Evolutionary conservation across 257 asterid species (phyloP).

Genomic region (Solanum habrochaites): DNA sequence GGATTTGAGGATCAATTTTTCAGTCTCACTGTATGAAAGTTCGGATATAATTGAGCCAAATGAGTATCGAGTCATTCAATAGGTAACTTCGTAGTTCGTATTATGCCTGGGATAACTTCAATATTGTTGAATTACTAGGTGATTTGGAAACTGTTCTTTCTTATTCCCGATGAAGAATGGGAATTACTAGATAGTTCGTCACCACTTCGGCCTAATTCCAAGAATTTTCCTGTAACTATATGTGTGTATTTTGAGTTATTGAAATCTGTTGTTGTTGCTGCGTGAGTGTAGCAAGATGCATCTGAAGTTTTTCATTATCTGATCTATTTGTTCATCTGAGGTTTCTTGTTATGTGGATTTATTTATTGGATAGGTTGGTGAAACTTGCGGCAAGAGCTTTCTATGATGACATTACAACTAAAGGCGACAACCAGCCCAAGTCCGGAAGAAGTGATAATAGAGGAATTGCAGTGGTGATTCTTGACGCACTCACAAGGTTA

Average conservation of each 20-base stretch:
- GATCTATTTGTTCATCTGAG: background rate
- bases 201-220: background rate
- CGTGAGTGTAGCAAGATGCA: too few species aligned
- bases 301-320: background rate
- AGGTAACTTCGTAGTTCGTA: constrained; percentile 8
- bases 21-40: background rate
- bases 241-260: background rate
- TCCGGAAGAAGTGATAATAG: constrained; percentile 81
- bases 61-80: constrained; percentile 20
- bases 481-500: constrained; percentile 94
- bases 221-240: too few species aligned
- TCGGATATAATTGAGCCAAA: background rate
- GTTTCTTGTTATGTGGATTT: background rate
- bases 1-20: background rate
- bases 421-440: constrained; percentile 82
- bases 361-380: constrained; percentile 47
- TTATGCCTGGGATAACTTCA: too few species aligned
- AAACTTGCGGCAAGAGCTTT: constrained; percentile 88
- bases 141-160: too few species aligned
- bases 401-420: constrained; percentile 75
- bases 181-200: background rate
- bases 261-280: too few species aligned
- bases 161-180: too few species aligned
- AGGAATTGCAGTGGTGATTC: constrained; percentile 89
- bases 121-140: too few species aligned